Base-by-base conservation (phyloP, 2,329 filamentous ascomycete species). In the Alternaria gaisen region DNA sequence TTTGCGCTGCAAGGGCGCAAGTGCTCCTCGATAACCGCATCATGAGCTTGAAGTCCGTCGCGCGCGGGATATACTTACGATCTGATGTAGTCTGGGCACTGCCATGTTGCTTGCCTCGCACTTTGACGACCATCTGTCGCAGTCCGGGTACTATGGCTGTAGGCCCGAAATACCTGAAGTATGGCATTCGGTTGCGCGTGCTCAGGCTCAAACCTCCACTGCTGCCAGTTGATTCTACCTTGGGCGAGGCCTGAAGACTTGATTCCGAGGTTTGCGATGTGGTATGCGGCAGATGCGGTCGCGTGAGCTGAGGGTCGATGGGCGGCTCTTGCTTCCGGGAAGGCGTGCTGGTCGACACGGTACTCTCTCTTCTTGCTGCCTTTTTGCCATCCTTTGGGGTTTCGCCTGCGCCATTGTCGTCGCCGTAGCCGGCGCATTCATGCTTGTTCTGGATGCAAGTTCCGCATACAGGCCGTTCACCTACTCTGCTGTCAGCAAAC, bases 91-190 rank as follows among this genome's bases (percentile, higher is more conserved):
- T 89, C 52, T 83, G 84, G 7, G 80, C 83, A 9, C 83, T 85
- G 53, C 88, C 88, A 24, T 85, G 84, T 24, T 88, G 85, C 60
- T 88, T 83, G 61, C 90, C 88, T 60, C 89, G 86, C 30, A 94
- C 87, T 55, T 90, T 89, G 60, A 91, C 89, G 26, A 96, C 91
- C 92, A 96, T 96, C 77, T 96, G 92, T 79, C 96, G 96, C 81
- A 93, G 96, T 22, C 93, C 93, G 1, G 93, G 93, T 53, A 95
- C 92, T 72, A 97, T 97, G 64, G 93, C 93, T 1, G 93, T 97
- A 0, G 92, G 92, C 0, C 93, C 93, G 74, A 97, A 95, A 78
- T 95, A 97, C 61, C 93, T 85, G 71, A 97, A 97, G 76, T 95
- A 97, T 0, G 93, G 93, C 65, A 97, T 91, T 55, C 90, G 86